Conservation (phyloP, 2,329 filamentous ascomycete species). For the Incumbomyces lentus region DNA sequence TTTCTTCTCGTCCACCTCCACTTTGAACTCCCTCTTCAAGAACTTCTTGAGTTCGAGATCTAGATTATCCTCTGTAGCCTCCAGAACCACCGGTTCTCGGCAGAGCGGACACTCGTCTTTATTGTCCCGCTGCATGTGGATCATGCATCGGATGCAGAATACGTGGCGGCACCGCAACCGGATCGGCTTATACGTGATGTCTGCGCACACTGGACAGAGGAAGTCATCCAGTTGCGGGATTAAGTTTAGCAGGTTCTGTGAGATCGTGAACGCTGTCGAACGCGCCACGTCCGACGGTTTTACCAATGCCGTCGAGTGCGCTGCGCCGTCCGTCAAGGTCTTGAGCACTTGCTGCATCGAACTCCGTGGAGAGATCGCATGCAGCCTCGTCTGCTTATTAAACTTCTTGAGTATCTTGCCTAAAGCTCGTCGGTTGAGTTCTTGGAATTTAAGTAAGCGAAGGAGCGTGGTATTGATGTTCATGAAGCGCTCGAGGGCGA, state of each 20-base stretch:
- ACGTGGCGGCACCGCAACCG: slow-evolving; percentile 63
- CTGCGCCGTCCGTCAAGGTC: background rate
- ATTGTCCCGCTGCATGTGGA: slow-evolving; percentile 63
- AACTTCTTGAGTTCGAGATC: slow-evolving; percentile 59
- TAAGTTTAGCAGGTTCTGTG: slow-evolving; percentile 58
- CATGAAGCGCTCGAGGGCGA: slow-evolving; percentile 59
- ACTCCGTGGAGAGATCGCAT: slow-evolving; percentile 41
- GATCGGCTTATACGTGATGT: slow-evolving; percentile 73
- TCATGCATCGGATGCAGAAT: slow-evolving; percentile 75
- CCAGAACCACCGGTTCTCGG: slow-evolving; percentile 58
- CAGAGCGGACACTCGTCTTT: slow-evolving; percentile 67
- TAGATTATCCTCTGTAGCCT: slow-evolving; percentile 60
- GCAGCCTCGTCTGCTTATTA: slow-evolving; percentile 70
- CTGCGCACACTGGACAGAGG: slow-evolving; percentile 68
- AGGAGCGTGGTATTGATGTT: slow-evolving; percentile 64
- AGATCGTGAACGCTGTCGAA: slow-evolving; percentile 64
- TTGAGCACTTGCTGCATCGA: background rate
- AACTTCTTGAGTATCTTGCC: slow-evolving; percentile 86
- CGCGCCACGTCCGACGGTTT: slow-evolving; percentile 58
- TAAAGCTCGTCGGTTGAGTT: slow-evolving; percentile 69
- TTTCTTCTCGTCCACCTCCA: slow-evolving; percentile 57
- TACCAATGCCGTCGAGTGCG: slow-evolving; percentile 24
- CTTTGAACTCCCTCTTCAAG: slow-evolving; percentile 64
- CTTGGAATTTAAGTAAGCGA: slow-evolving; percentile 72
- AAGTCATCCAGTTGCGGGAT: slow-evolving; percentile 81